Evolutionary conservation across 2,329 filamentous ascomycete genomes (phyloP), one percentile per base, ranked within the genome.

Genomic region (Botrytis elliptica): DNA sequence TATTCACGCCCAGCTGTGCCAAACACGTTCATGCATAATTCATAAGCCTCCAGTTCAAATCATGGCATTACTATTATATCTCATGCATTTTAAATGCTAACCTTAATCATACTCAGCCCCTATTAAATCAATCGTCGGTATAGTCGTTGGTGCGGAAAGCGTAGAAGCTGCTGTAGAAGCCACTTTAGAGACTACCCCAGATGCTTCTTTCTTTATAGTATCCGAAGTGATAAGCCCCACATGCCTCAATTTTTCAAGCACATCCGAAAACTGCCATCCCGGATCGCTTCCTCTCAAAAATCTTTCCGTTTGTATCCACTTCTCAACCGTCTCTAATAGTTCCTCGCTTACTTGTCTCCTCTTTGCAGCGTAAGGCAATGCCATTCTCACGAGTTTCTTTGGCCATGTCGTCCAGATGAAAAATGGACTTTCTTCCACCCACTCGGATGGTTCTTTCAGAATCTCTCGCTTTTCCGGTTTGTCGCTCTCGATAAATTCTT

Each of bases 261-360:
- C n/a, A 33, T 66, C 63, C 63, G 63, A 66, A 36, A 44, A 70
- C 16, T 44, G 36, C 36, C 55, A 52, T 9, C 25, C 66, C 4
- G 36, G 49, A 25, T 42, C 18, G 14, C 66, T 55, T 20, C 36
- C 36, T 20, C 66, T 55, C 20, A 69, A 22, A 38, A 57, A 55
- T 38, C 38, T 59, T 38, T 69, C 66, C 14, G 36, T 38, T 16
- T 38, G 33, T 16, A 69, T 49, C 67, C 67, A 69, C n/a, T 42
- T 60, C 67, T 60, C 52, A 22, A 70, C 29, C 67, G n/a, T 33
- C 25, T 60, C 52, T 22, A 70, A 60, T 25, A 70, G 40, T 38
- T 36, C 67, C 40, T 70, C 67, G 20, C 49, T 70, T 3, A 44
- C 52, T 20, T 57, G 55, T 33, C 67, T 44, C 18, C 67, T 60